A percentile compares a stretch with the other conserved stretches of the same genome.
These are phyloP conservation scores for Penicillium macrosclerotiorum DNA, from an alignment of 495 filamentous ascomycete genomes.

Conservation along the genomic window DNA sequence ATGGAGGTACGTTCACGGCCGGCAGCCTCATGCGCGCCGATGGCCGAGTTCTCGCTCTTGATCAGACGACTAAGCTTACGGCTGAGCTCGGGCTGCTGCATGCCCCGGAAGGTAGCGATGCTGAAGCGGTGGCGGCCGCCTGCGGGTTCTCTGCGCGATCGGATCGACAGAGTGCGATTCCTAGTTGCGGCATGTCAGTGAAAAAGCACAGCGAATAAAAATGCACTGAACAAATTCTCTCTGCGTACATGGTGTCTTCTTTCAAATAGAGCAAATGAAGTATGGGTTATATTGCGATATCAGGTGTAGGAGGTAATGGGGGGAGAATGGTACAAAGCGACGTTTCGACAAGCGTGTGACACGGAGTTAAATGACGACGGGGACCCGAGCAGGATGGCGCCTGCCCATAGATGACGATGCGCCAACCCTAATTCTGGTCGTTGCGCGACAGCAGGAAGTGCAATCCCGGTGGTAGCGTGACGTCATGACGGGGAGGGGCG, in stretches of 20 bases:
- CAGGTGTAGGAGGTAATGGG: constrained; percentile 1
- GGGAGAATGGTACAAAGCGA: not conserved
- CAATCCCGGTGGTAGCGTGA: constrained; percentile 22
- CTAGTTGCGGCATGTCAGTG: constrained; percentile 29
- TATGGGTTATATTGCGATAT: not conserved
- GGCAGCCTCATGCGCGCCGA: constrained; percentile 78
- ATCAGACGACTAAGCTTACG: constrained; percentile 84
- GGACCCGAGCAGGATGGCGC: constrained; percentile 4
- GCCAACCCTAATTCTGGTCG: constrained; percentile 16
- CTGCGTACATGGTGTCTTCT: constrained; percentile 4
- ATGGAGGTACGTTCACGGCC: constrained; percentile 77
- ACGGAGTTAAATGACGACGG: not conserved
- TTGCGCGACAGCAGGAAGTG: constrained; percentile 12
- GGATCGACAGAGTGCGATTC: constrained; percentile 62
- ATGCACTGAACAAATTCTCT: too few relatives aligned
- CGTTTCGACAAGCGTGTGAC: not conserved
- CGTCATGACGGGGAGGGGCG: constrained; percentile 28
- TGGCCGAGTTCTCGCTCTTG: constrained; percentile 84
- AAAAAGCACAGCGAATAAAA: too few relatives aligned
- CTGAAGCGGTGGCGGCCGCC: constrained; percentile 64
- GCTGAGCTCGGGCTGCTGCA: constrained; percentile 79
- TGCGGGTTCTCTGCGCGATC: constrained; percentile 46
- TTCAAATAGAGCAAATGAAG: not conserved
- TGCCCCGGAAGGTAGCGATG: constrained; percentile 76
- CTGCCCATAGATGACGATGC: constrained; percentile 28